phyloP scores from a whole-genome alignment of 176 grass and related monocot species.

The Chrysopogon serrulatus region DNA sequence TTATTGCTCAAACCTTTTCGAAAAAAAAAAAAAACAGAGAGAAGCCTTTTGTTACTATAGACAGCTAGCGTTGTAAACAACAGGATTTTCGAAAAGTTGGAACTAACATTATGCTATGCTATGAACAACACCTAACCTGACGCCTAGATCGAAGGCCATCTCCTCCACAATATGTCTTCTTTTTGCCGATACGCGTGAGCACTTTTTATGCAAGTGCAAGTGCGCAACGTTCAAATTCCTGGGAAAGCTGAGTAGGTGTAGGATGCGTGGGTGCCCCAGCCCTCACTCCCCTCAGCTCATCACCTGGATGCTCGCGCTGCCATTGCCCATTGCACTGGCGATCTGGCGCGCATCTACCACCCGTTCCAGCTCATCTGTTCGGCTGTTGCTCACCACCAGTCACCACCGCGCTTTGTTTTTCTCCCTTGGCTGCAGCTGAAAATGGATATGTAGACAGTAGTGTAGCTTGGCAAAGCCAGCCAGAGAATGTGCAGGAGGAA shows the following conservation, averaged over 20 bases:
- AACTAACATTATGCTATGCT: not conserved
- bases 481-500: conserved; percentile 8
- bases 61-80: not conserved
- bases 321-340: not conserved
- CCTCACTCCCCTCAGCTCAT: not conserved
- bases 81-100: not conserved
- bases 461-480: not conserved
- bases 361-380: not conserved
- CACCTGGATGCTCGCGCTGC: not conserved
- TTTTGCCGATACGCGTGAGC: not conserved
- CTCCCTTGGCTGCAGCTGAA: not conserved
- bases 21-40: too few species aligned
- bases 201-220: not conserved
- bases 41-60: too few species aligned
- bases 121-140: not conserved
- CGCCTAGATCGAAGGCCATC: not conserved
- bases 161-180: not conserved
- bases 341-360: not conserved
- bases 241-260: not conserved
- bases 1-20: too few species aligned
- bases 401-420: not conserved
- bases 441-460: not conserved
- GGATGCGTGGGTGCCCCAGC: not conserved
- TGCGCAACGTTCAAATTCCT: not conserved
- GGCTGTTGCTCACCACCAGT: not conserved